Conservation (phyloP, 768 basidiomycete species). For the Sporobolomyces pararoseus region DNA sequence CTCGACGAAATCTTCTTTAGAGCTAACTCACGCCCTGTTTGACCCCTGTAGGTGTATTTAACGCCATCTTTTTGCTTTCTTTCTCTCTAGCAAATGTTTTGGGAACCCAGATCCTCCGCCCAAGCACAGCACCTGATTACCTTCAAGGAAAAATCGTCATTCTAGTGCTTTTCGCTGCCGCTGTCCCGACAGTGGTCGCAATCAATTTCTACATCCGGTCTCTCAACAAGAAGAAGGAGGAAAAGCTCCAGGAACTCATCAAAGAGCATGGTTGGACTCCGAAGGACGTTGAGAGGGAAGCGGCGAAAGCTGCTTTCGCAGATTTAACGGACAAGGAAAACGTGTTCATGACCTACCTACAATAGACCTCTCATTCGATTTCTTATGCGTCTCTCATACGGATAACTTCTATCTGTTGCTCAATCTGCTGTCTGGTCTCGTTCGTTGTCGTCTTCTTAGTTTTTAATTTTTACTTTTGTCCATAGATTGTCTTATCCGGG, state of each 20-base stretch:
- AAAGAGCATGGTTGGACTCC: constrained; percentile 60
- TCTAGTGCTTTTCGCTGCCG: constrained; percentile 59
- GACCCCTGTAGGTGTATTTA: not conserved
- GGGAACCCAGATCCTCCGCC: constrained; percentile 63
- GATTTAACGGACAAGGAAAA: constrained; percentile 36
- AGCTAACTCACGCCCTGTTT: not conserved
- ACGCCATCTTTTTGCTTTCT: constrained; percentile 8
- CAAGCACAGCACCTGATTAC: constrained; percentile 62
- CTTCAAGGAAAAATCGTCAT: constrained; percentile 67
- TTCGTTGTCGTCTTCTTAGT: too few relatives aligned
- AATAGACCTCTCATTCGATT: too few relatives aligned
- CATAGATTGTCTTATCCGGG: too few relatives aligned
- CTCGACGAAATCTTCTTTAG: not conserved
- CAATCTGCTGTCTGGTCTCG: too few relatives aligned
- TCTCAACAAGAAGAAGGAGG: constrained; percentile 53
- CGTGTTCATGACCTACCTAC: too few relatives aligned
- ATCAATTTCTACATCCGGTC: constrained; percentile 59
- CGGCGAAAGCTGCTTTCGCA: constrained; percentile 56
- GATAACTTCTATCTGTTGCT: too few relatives aligned
- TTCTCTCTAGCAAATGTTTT: constrained; percentile 58
- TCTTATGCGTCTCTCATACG: too few relatives aligned
- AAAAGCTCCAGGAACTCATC: constrained; percentile 52
- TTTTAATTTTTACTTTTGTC: too few relatives aligned
- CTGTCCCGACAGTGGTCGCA: constrained; percentile 55
- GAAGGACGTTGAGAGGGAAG: constrained; percentile 59